Percentiles rank a stretch among this genome's conserved stretches.
Conservation (phyloP, 768 basidiomycete species). For the Macrocybe gigantea region DNA sequence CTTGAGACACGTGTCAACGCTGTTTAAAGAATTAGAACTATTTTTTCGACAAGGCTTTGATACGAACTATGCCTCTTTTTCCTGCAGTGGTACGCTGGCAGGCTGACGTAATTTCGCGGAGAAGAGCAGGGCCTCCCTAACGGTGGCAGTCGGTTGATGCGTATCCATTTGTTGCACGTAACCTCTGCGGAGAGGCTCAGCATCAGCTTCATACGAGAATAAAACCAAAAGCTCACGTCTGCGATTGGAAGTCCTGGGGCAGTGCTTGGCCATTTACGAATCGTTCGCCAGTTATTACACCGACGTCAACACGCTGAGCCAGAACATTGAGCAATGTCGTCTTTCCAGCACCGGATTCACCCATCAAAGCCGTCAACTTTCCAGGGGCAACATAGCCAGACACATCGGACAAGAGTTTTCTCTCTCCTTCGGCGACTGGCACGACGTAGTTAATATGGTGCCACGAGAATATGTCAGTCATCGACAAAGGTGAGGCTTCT, state of each 20-base stretch:
- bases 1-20: slow-evolving; percentile 38
- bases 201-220: neutral
- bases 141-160: slow-evolving; percentile 68
- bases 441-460: slow-evolving; percentile 56
- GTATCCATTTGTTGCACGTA: slow-evolving; percentile 87
- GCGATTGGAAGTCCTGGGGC: slow-evolving; percentile 41
- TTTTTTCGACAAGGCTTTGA: neutral
- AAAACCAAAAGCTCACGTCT: slow-evolving; percentile 27
- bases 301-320: slow-evolving; percentile 28
- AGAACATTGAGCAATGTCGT: slow-evolving; percentile 43
- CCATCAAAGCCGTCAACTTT: slow-evolving; percentile 65
- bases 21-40: slow-evolving; percentile 2
- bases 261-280: slow-evolving; percentile 35
- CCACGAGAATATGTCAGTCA: slow-evolving; percentile 65
- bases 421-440: slow-evolving; percentile 32
- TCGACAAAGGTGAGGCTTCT: slow-evolving; percentile 17
- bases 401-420: slow-evolving; percentile 49
- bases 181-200: slow-evolving; percentile 25
- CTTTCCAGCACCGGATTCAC: slow-evolving; percentile 27
- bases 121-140: slow-evolving; percentile 75
- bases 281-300: slow-evolving; percentile 32
- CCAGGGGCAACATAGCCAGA: slow-evolving; percentile 68
- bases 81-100: slow-evolving; percentile 45
- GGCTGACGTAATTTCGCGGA: slow-evolving; percentile 79
- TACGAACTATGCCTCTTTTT: slow-evolving; percentile 73